phyloP scores from a whole-genome alignment of 331 rosid species.

The Malus hybrid region DNA sequence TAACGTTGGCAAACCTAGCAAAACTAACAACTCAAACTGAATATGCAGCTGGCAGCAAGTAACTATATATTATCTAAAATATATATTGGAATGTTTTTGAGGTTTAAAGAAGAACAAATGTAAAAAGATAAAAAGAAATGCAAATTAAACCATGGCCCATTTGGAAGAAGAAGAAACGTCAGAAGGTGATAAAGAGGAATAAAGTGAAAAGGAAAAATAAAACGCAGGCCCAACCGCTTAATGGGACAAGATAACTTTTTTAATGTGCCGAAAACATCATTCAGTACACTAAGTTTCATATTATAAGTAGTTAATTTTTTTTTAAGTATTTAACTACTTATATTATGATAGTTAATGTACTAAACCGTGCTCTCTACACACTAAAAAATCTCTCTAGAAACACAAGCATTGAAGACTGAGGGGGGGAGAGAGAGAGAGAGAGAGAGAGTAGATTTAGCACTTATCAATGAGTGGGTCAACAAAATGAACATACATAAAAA shows the following conservation, averaged over 20 bases:
- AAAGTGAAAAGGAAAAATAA: background rate
- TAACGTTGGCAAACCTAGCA: background rate
- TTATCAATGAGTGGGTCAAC: conserved; percentile 22
- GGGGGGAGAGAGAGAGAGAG: background rate
- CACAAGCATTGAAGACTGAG: background rate
- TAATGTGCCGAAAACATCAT: too few relatives aligned
- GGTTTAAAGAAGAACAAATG: background rate
- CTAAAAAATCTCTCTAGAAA: background rate
- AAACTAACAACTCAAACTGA: background rate
- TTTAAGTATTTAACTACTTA: too few relatives aligned
- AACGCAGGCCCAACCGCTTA: conserved; percentile 4
- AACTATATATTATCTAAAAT: background rate
- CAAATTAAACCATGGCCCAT: conserved; percentile 10
- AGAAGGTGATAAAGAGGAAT: conserved; percentile 21
- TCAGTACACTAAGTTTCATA: accelerated
- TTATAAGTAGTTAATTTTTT: too few relatives aligned
- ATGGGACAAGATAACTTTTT: too few relatives aligned
- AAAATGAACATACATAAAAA: conserved; percentile 15
- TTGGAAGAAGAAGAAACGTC: conserved; percentile 25
- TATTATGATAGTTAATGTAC: too few relatives aligned
- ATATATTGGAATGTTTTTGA: background rate
- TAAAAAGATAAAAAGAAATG: background rate
- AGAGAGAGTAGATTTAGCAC: conserved; percentile 11
- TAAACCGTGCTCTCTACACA: accelerated
- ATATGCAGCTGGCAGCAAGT: background rate